These are phyloP conservation scores for Vittaforma corneae DNA, from an alignment of 371 early-diverging fungal species.

Conservation along the genomic window DNA sequence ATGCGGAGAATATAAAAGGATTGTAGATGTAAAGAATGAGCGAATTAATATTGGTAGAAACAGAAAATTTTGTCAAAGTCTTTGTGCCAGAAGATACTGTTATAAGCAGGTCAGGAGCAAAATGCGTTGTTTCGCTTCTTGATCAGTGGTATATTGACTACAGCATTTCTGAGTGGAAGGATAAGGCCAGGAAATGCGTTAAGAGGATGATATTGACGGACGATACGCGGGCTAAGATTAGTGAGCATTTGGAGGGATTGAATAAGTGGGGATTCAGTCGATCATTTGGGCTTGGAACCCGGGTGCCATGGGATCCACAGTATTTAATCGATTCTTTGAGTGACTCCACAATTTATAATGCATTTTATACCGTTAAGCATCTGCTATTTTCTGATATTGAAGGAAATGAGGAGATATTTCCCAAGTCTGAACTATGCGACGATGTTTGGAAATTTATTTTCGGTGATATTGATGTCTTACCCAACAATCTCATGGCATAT, in stretches of 20 bases:
- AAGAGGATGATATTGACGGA: slow-evolving; percentile 70
- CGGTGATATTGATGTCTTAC: slow-evolving; percentile 60
- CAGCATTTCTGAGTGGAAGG: slow-evolving; percentile 80
- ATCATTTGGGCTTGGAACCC: slow-evolving; percentile 87
- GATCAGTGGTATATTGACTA: slow-evolving; percentile 99
- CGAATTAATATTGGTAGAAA: slow-evolving; percentile 23
- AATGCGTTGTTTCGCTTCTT: slow-evolving; percentile 88
- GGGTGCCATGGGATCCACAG: slow-evolving; percentile 85
- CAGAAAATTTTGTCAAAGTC: slow-evolving; percentile 42
- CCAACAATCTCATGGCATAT: slow-evolving; percentile 64
- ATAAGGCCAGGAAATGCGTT: slow-evolving; percentile 63
- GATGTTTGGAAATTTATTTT: slow-evolving; percentile 81
- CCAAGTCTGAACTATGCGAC: slow-evolving; percentile 73
- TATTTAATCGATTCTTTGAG: slow-evolving; percentile 93
- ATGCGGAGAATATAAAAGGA: not conserved
- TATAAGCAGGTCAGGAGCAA: slow-evolving; percentile 86
- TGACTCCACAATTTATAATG: slow-evolving; percentile 99
- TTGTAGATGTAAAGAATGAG: not conserved
- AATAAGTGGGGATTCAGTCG: slow-evolving; percentile 96
- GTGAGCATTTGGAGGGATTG: slow-evolving; percentile 81
- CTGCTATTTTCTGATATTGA: slow-evolving; percentile 68
- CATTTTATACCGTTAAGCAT: slow-evolving; percentile 93
- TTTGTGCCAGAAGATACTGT: slow-evolving; percentile 88
- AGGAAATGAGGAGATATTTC: slow-evolving; percentile 70
- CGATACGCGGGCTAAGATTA: slow-evolving; percentile 78